Percentiles rank a stretch among this genome's conserved stretches.
Conservation (phyloP, 805 yeast genomes). For the Martiniozyma abietophila region DNA sequence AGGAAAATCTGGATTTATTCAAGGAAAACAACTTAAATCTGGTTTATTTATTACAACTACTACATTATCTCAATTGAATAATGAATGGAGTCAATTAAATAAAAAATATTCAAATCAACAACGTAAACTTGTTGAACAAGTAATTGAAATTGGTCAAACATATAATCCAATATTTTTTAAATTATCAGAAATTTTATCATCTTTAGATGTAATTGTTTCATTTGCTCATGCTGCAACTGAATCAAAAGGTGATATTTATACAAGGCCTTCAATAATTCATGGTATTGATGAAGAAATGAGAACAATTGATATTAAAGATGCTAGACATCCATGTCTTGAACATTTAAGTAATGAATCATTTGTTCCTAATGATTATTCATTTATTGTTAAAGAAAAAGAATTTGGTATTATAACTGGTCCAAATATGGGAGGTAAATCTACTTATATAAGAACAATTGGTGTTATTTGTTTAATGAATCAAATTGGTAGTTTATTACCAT, state of each 20-base stretch:
- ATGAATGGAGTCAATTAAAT: conserved; percentile 48
- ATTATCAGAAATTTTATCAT: conserved; percentile 54
- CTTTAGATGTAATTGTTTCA: conserved; percentile 72
- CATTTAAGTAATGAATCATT: conserved; percentile 85
- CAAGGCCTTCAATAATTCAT: conserved; percentile 56
- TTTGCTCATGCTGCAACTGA: conserved; percentile 79
- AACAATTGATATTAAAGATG: conserved; percentile 49
- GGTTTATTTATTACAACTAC: conserved; percentile 87
- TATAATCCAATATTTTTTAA: conserved; percentile 72
- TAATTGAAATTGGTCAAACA: conserved; percentile 70
- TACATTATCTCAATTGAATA: conserved; percentile 49
- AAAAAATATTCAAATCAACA: conserved; percentile 69
- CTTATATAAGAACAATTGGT: conserved; percentile 84
- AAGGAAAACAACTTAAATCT: conserved; percentile 86
- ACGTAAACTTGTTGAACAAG: conserved; percentile 69
- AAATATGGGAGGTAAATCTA: conserved; percentile 96
- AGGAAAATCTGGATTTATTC: conserved; percentile 49
- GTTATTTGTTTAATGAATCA: conserved; percentile 82
- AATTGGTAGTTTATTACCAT: conserved; percentile 84
- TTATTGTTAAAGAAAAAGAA: conserved; percentile 45
- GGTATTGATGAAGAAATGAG: conserved; percentile 38
- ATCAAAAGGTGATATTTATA: conserved; percentile 69
- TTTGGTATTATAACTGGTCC: conserved; percentile 91
- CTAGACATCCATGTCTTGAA: conserved; percentile 93
- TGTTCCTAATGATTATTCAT: conserved; percentile 79